Percentiles rank a stretch among this genome's conserved stretches.
phyloP scores from a whole-genome alignment of 192 early-diverging fungal species.

The Podila clonocystis region DNA sequence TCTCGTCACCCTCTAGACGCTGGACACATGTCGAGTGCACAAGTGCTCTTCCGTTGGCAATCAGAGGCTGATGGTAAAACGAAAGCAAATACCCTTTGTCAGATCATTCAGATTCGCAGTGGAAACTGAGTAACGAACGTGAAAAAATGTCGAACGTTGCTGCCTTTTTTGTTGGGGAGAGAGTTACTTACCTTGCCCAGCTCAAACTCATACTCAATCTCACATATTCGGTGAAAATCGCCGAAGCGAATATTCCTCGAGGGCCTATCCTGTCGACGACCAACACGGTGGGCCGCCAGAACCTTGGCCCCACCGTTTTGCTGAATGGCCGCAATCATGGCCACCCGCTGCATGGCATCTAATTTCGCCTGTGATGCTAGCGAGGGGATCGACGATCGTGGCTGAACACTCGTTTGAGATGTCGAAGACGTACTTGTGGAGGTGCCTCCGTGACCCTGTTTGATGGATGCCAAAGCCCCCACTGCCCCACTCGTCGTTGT shows the following conservation, averaged over 20 bases:
- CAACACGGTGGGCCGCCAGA: slow-evolving; percentile 22
- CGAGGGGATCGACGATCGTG: slow-evolving; percentile 28
- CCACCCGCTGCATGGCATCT: slow-evolving; percentile 42
- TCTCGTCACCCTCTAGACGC: slow-evolving; percentile 7
- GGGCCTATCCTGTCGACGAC: slow-evolving; percentile 37
- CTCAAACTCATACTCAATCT: slow-evolving; percentile 39
- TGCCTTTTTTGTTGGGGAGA: neutral
- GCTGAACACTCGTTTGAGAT: slow-evolving; percentile 5
- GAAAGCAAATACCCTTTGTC: neutral
- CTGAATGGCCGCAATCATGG: slow-evolving; percentile 48
- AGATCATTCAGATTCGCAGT: neutral
- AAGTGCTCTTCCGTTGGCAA: slow-evolving; percentile 37
- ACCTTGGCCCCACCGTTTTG: slow-evolving; percentile 49
- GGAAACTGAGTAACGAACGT: neutral
- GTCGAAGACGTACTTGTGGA: neutral
- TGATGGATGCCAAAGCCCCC: neutral
- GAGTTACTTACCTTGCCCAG: slow-evolving; percentile 38
- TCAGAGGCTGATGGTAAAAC: slow-evolving; percentile 18
- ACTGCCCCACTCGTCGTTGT: neutral
- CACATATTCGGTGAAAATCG: slow-evolving; percentile 43
- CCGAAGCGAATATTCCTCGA: slow-evolving; percentile 40
- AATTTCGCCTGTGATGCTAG: slow-evolving; percentile 34
- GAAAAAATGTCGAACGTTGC: neutral
- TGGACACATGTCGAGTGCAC: slow-evolving; percentile 26
- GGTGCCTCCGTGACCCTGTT: neutral